Base-by-base conservation (phyloP, 208 protist genomes). In the Wallacemonas sp. region DNA sequence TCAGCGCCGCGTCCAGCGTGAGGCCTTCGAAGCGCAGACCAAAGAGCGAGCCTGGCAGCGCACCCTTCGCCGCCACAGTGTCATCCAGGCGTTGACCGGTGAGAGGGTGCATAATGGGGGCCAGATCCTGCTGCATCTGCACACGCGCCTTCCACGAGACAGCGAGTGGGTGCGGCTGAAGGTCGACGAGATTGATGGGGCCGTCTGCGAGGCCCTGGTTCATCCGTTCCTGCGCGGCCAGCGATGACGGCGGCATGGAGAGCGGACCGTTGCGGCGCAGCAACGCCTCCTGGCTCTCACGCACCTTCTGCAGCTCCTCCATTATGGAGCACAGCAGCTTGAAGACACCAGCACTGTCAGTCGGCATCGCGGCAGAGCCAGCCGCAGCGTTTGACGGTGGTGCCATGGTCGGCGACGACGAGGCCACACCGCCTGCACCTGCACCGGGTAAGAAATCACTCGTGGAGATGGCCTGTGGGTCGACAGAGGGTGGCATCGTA, bases 1-100 rank as follows among this genome's bases (percentile, higher is more conserved):
- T 24, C 34, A 33, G 22, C 27, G 78, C 75, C 28, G 51, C 68
- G 66, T 96, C 90, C n/a, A 84, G 60, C n/a, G 87, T 91, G 46
- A 94, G 55, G 5, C 90, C 90, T 61, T 96, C 90, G 70, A 96
- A 81, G n/a, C 90, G 83, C 51, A 94, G 79, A 46, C 90, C 90
- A 68, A 67, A 91, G 22, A 94, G 53, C 2, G 81, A 88, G 24
- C 63, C 61, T 21, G 72, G 63, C 44, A 85, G 80, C 9, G 26
- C 9, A 24, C 70, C 76, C 31, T 70, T 71, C 28, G 81, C 68
- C 30, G 63, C 65, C 6, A n/a, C 19, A n/a, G 45, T 68, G 42
- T 94, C 87, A 56, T 88, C 76, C 15, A 96, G 75, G 28, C 69
- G 62, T 2, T 77, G 79, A 2, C 83, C 85, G 1, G 69, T 62